Evolutionary conservation across 306 rosid species (phyloP).

Genomic region (Trifolium fragiferum): DNA sequence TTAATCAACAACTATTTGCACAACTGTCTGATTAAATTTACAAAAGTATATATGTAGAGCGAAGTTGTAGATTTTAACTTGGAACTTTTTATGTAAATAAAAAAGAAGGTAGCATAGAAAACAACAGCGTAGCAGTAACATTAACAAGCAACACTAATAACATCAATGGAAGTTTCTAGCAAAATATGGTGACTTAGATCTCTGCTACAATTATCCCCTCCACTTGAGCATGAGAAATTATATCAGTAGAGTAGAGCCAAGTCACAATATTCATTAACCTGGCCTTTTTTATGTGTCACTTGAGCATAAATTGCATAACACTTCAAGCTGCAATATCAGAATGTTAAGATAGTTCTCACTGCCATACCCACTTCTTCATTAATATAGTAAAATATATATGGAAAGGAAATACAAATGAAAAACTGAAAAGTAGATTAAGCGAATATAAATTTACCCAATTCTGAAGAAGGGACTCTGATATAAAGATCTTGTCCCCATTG

Average conservation of each 20-base stretch:
- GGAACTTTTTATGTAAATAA: too few relatives aligned
- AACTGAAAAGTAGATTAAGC: not conserved
- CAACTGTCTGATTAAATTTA: not conserved
- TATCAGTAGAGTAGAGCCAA: too few relatives aligned
- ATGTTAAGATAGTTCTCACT: not conserved
- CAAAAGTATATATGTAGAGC: not conserved
- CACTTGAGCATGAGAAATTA: not conserved
- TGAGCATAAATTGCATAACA: too few relatives aligned
- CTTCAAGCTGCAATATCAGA: not conserved
- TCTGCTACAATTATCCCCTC: too few relatives aligned
- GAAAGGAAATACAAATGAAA: not conserved
- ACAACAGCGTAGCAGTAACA: too few relatives aligned
- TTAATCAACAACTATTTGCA: not conserved
- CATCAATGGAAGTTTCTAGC: too few relatives aligned
- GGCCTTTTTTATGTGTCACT: too few relatives aligned
- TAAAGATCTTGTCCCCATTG: constrained; percentile 49
- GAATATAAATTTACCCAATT: constrained; percentile 36
- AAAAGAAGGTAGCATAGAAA: too few relatives aligned
- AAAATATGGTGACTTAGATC: too few relatives aligned
- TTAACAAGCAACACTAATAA: too few relatives aligned
- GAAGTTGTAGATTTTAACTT: not conserved
- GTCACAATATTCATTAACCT: not conserved
- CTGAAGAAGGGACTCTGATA: constrained; percentile 45
- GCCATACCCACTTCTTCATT: too few relatives aligned
- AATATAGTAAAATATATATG: not conserved